Conservation (phyloP, 1,139 yeast species). For the Trichomonascaceae sp. region DNA sequence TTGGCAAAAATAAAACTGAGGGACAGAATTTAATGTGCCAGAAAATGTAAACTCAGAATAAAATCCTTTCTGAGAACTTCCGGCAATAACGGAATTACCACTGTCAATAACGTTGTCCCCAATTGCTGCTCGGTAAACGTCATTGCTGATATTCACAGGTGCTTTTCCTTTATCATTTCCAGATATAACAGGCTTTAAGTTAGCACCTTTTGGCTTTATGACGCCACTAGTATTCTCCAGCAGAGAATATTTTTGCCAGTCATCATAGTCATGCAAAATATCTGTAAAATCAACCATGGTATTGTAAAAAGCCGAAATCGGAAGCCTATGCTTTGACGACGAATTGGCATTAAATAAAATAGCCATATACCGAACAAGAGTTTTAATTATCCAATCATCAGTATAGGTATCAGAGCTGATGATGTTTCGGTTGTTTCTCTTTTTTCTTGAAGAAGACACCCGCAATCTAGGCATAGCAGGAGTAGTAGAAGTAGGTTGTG, state of each 20-base stretch:
- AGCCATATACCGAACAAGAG: constrained; percentile 57
- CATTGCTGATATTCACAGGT: background rate
- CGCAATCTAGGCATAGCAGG: background rate
- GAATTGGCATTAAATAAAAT: constrained; percentile 52
- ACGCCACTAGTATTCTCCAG: background rate
- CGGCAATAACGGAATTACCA: constrained; percentile 2
- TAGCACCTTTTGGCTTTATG: background rate
- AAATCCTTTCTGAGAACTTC: background rate
- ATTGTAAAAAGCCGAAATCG: constrained; percentile 63
- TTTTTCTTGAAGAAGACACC: constrained; percentile 15
- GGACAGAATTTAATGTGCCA: constrained; percentile 9
- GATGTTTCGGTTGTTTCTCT: constrained; percentile 3
- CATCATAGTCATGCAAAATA: constrained; percentile 70
- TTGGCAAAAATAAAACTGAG: constrained; percentile 50
- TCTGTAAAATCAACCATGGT: constrained; percentile 75
- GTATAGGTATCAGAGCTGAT: constrained; percentile 58
- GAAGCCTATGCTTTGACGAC: constrained; percentile 34
- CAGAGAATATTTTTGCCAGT: constrained; percentile 51
- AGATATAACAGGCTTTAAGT: background rate
- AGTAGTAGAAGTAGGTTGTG: constrained; percentile 2
- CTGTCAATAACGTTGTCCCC: constrained; percentile 6
- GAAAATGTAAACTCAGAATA: constrained; percentile 4
- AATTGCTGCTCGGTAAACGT: constrained; percentile 5
- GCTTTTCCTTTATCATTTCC: background rate
- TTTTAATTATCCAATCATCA: constrained; percentile 71